phyloP scores from a whole-genome alignment of 2,329 filamentous ascomycete genomes.

The Fusarium tupiense region DNA sequence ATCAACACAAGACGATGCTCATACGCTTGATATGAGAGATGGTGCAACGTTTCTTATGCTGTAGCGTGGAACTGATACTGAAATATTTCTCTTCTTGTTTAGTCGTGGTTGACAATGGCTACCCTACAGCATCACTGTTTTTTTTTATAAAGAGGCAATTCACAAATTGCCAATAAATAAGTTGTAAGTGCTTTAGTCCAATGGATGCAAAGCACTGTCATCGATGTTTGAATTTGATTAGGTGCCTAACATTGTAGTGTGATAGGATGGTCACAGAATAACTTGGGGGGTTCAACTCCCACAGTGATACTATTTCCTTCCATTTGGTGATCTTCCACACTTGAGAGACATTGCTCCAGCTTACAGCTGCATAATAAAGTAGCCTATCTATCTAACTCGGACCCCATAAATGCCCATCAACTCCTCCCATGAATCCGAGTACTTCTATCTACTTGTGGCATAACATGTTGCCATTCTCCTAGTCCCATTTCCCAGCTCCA shows the following conservation, averaged over 20 bases:
- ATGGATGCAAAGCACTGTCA: neutral
- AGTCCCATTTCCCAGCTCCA: slow-evolving; percentile 12
- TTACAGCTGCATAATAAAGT: slow-evolving; percentile 17
- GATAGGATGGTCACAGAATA: no score
- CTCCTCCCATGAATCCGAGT: slow-evolving; percentile 12
- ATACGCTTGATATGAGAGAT: neutral
- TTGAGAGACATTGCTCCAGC: slow-evolving; percentile 2
- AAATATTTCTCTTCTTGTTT: no score
- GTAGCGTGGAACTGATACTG: neutral
- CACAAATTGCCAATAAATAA: neutral
- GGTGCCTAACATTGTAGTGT: neutral
- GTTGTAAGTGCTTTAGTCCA: neutral
- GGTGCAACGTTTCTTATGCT: neutral
- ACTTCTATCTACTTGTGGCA: slow-evolving; percentile 32
- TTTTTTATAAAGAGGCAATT: no score
- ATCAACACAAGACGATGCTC: neutral
- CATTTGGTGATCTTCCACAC: neutral
- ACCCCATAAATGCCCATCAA: slow-evolving; percentile 27
- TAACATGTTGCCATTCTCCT: slow-evolving; percentile 13
- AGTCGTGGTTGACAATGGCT: neutral
- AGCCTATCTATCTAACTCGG: slow-evolving; percentile 32
- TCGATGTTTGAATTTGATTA: neutral
- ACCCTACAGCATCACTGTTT: neutral
- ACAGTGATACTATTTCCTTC: neutral
- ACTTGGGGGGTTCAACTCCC: neutral